phyloP scores from a whole-genome alignment of 768 basidiomycete genomes.

The Tylopilus plumbeoviolaceoides region DNA sequence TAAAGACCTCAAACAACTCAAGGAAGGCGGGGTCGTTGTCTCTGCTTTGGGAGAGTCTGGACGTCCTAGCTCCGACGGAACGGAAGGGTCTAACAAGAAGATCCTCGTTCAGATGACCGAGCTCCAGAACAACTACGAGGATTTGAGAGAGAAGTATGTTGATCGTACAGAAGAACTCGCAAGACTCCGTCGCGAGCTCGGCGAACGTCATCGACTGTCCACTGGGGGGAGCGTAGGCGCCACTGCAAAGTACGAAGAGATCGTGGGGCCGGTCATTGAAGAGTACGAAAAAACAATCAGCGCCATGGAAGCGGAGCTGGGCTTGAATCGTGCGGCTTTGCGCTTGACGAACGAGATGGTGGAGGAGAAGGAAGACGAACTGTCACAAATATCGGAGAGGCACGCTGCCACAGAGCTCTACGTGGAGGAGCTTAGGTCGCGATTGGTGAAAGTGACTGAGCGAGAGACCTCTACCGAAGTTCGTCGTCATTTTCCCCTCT shows the following conservation, averaged over 20 bases:
- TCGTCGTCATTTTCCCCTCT: constrained; percentile 18
- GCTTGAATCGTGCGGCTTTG: constrained; percentile 80
- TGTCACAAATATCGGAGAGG: constrained; percentile 59
- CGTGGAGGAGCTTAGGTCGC: constrained; percentile 76
- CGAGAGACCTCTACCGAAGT: constrained; percentile 92
- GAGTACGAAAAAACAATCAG: constrained; percentile 98
- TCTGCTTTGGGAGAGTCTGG: constrained; percentile 29
- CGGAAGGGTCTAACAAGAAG: constrained; percentile 69
- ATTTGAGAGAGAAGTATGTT: constrained; percentile 77
- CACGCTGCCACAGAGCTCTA: constrained; percentile 81
- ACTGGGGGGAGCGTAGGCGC: constrained; percentile 58
- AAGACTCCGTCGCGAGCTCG: constrained; percentile 71
- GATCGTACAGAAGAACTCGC: constrained; percentile 88
- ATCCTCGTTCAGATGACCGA: constrained; percentile 78
- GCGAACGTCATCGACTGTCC: constrained; percentile 63
- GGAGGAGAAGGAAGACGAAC: constrained; percentile 85
- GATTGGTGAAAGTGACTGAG: constrained; percentile 81
- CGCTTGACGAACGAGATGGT: constrained; percentile 89
- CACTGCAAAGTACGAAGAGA: constrained; percentile 82
- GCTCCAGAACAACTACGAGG: constrained; percentile 81
- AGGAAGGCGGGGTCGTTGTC: constrained; percentile 50
- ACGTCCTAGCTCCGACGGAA: constrained; percentile 27
- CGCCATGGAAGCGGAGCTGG: constrained; percentile 91
- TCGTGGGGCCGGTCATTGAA: constrained; percentile 95
- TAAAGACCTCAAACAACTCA: constrained; percentile 79